Percentiles rank a stretch among this genome's conserved stretches.
phyloP scores from a whole-genome alignment of 2,329 filamentous ascomycete species.

The Shiraia sp. region DNA sequence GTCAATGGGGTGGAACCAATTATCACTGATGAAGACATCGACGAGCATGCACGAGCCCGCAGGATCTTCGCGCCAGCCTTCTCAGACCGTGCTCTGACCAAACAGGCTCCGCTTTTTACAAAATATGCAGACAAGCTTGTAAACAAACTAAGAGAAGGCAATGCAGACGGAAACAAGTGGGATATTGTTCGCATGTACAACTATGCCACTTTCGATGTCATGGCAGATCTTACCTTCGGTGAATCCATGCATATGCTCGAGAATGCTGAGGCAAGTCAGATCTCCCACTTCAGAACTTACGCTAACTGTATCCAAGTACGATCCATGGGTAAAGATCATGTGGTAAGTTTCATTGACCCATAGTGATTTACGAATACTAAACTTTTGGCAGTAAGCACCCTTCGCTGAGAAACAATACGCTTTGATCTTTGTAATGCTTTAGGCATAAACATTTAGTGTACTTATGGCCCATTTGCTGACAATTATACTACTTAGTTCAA shows the following conservation, averaged over 20 bases:
- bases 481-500: not conserved
- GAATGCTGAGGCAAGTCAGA: constrained; percentile 1
- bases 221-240: constrained; percentile 39
- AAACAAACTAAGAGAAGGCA: constrained; percentile 33
- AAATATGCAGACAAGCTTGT: constrained; percentile 45
- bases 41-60: constrained; percentile 15
- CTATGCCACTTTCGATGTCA: constrained; percentile 36
- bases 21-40: not conserved
- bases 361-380: too few species aligned
- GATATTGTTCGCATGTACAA: constrained; percentile 28
- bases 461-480: too few species aligned
- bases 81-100: constrained; percentile 38
- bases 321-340: constrained; percentile 31
- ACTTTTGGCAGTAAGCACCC: too few species aligned
- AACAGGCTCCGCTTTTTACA: constrained; percentile 41
- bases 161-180: constrained; percentile 31
- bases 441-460: too few species aligned
- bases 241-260: constrained; percentile 32
- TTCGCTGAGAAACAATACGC: too few species aligned
- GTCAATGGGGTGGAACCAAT: not conserved
- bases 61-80: constrained; percentile 37
- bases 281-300: too few species aligned
- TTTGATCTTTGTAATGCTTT: too few species aligned
- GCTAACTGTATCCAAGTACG: constrained; percentile 11
- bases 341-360: not conserved